Evolutionary conservation across 495 filamentous ascomycete genomes (phyloP).

Genomic region (Venustampulla echinocandica): DNA sequence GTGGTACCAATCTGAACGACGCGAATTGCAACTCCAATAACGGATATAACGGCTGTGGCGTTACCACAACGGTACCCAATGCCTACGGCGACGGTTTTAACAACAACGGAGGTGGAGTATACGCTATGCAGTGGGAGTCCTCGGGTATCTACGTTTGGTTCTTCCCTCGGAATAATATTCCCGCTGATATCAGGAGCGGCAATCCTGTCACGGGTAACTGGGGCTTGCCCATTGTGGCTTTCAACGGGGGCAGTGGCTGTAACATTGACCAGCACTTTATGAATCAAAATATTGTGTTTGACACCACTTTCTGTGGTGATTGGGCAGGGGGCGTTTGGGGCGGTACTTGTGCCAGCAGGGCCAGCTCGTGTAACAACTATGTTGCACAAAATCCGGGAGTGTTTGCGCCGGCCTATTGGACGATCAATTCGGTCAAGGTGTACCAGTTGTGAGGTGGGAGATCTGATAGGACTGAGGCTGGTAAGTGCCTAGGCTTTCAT

Average conservation of each 20-base stretch:
- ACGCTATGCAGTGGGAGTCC: conserved; percentile 68
- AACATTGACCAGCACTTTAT: conserved; percentile 58
- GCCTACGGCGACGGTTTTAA: conserved; percentile 70
- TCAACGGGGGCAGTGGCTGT: conserved; percentile 47
- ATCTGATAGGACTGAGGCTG: background rate
- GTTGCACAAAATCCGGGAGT: conserved; percentile 47
- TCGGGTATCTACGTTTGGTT: conserved; percentile 52
- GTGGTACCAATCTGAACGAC: conserved; percentile 36
- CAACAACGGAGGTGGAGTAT: conserved; percentile 61
- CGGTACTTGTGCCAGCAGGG: conserved; percentile 36
- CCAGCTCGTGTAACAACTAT: conserved; percentile 42
- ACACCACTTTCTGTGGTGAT: conserved; percentile 83
- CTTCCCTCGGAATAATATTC: conserved; percentile 27
- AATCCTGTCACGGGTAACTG: conserved; percentile 41
- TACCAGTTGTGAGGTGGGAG: conserved; percentile 22
- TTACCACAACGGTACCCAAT: conserved; percentile 33
- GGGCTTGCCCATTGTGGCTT: conserved; percentile 60
- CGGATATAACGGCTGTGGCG: conserved; percentile 44
- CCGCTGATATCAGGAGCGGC: conserved; percentile 45
- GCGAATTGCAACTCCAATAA: conserved; percentile 50
- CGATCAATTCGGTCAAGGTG: conserved; percentile 58
- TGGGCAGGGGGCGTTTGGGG: conserved; percentile 58
- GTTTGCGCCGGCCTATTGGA: conserved; percentile 55
- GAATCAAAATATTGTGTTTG: conserved; percentile 66
- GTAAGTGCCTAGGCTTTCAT: too few relatives aligned